Evolutionary conservation across 1,284 basidiomycete genomes (phyloP).

Genomic region (Albatrellus sp.): DNA sequence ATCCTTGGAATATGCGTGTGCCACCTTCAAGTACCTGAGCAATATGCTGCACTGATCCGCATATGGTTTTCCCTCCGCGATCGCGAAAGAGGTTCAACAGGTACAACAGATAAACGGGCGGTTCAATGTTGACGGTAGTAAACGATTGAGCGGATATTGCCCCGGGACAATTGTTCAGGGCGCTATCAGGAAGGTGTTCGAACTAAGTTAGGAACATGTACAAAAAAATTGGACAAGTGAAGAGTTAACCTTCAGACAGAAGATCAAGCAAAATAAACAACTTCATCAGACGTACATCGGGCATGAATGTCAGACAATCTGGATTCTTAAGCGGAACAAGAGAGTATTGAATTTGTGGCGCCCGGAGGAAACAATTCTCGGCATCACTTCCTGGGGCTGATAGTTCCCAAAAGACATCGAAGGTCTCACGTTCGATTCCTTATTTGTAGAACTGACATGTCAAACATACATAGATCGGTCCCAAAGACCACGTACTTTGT

Average conservation of each 20-base stretch:
- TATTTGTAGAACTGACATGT: neutral
- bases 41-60: conserved; percentile 51
- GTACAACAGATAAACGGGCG: conserved; percentile 56
- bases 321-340: conserved; percentile 20
- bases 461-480: neutral
- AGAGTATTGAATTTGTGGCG: conserved; percentile 49
- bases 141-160: conserved; percentile 41
- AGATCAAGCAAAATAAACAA: conserved; percentile 1
- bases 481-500: neutral
- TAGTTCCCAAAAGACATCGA: conserved; percentile 57
- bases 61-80: conserved; percentile 45
- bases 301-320: conserved; percentile 39
- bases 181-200: conserved; percentile 22
- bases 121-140: conserved; percentile 58
- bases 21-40: conserved; percentile 54
- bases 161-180: conserved; percentile 3
- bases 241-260: too few species aligned
- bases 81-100: conserved; percentile 49
- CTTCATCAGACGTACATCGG: conserved; percentile 32
- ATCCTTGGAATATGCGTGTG: conserved; percentile 23
- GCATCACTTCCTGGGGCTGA: conserved; percentile 41
- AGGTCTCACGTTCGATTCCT: conserved; percentile 67
- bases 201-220: conserved; percentile 29
- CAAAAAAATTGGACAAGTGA: neutral
- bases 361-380: conserved; percentile 47